These are phyloP conservation scores for Ceratocystis lukuohia DNA, from an alignment of 2,329 filamentous ascomycete genomes.

Conservation along the genomic window DNA sequence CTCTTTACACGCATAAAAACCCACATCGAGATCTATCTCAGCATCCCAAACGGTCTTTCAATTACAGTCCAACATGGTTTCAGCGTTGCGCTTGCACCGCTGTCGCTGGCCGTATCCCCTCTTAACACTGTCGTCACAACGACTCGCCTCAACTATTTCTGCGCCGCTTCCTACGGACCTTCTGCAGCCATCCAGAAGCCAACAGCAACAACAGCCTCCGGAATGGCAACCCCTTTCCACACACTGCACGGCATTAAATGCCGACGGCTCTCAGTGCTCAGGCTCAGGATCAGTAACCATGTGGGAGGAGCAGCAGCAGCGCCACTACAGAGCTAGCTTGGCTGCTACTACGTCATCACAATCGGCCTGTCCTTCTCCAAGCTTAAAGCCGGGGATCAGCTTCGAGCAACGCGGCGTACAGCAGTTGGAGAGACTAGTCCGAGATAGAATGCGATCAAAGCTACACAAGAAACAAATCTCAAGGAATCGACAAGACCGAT, in stretches of 20 bases:
- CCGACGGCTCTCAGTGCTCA: background rate
- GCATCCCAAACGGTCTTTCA: too few relatives aligned
- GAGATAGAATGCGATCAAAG: slow-evolving; percentile 7
- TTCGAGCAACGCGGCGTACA: slow-evolving; percentile 14
- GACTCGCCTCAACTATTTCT: background rate
- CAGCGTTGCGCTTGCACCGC: slow-evolving; percentile 3
- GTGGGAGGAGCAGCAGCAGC: background rate
- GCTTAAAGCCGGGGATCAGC: background rate
- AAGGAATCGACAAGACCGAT: background rate
- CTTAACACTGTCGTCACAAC: background rate
- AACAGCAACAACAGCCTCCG: background rate
- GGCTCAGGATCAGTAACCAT: background rate
- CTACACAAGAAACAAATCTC: slow-evolving; percentile 8
- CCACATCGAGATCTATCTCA: too few relatives aligned
- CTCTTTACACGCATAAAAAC: background rate
- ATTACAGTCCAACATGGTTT: background rate
- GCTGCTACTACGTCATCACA: background rate
- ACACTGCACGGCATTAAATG: background rate
- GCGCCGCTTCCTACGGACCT: background rate
- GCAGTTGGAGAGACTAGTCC: slow-evolving; percentile 12
- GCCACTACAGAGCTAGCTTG: background rate
- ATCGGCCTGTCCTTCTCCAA: background rate
- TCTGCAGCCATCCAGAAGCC: background rate
- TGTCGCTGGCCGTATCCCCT: background rate
- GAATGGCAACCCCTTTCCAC: background rate